Base-by-base conservation (phyloP, 768 basidiomycete species). In the Termitomyces sp. region DNA sequence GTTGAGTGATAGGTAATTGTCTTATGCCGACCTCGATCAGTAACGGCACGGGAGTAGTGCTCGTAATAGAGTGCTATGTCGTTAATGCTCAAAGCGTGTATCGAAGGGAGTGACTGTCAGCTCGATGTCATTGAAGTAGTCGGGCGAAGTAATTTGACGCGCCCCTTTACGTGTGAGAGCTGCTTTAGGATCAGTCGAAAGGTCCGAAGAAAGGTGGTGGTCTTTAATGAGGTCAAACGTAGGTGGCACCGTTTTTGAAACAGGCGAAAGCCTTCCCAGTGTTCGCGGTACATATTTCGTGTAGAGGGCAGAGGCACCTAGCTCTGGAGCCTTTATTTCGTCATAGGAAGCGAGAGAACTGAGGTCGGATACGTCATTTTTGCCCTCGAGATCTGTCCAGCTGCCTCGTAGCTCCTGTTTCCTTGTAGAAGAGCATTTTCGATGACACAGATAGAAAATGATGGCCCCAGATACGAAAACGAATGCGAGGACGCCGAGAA, bases 401-500 rank as follows among this genome's bases (percentile, higher is more conserved):
- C 30, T 55, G 8, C 34, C 8, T 19, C 26, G 17, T 0, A 45
- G 6, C 26, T 4, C 8, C 21, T 5, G n/a, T 26, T 50, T 56
- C 45, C 38, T 21, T 6, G 14, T 32, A 10, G 17, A 28, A 3
- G 41, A 34, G 14, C 41, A 4, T 32, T 35, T 47, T 21, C 60
- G 45, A 17, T 42, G 40, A 14, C 56, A 58, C 45, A 58, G 51
- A 45, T 54, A 59, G 37, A 64, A 47, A 32, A 65, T 46, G 47
- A 56, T 40, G 15, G 51, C 50, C 28, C 59, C 48, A 38, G 47
- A 45, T 3, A 50, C 53, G 21, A 62, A n/a, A 8, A 64, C 14
- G 24, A 59, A 51, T 15, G 50, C 56, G 32, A 54, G 30, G n/a
- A 35, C 61, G 4, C 65, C 65, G 9, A 64, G 11, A 21, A 63